Evolutionary conservation across 2,329 filamentous ascomycete genomes (phyloP), one percentile per base, ranked within the genome.

Genomic region (Metarhizium robertsii): DNA sequence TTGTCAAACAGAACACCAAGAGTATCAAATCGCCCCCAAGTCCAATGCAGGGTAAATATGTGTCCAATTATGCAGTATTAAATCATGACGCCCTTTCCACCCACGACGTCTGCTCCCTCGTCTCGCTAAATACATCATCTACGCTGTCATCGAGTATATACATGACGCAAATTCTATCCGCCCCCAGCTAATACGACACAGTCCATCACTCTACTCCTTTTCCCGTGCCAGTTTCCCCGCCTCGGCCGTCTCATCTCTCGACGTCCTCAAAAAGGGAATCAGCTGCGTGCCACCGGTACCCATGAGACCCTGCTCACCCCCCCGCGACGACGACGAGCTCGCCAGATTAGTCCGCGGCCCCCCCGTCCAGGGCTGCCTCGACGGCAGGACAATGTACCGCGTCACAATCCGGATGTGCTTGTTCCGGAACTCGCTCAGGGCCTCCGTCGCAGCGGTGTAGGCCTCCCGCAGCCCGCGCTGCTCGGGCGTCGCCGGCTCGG

Each of bases 381-480:
- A 87, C 29, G 91, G 90, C 54, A 94, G 75, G 61, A 96, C 85
- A 64, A 97, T 95, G 70, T 96, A 97, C 51, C 90, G 80, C 38
- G 89, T 88, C 3, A 96, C 92, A 56, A 97, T 89, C 67, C 89
- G 84, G 61, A 96, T 88, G 67, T 97, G 92, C 65, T 88, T 90
- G 67, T 92, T 88, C 55, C 92, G 79, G 65, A 96, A 86, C 20
- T 80, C 76, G 11, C 84, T 83, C 47, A 96, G 76, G 71, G 91
- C 89, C 25, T 84, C 81, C 1, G 92, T 80, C 47, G 89, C 91
- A 0, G 80, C 79, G 56, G 89, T 85, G 66, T 89, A 96, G 0
- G 76, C 71, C 1, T 62, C 63, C 10, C 68, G 67, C 3, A 81
- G 65, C 3, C 61, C 61, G 6, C 59, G 59, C 54, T 65, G 88